Evolutionary conservation across 768 basidiomycete genomes (phyloP), one percentile per base, ranked within the genome.

Genomic region (Suillus cothurnatus): DNA sequence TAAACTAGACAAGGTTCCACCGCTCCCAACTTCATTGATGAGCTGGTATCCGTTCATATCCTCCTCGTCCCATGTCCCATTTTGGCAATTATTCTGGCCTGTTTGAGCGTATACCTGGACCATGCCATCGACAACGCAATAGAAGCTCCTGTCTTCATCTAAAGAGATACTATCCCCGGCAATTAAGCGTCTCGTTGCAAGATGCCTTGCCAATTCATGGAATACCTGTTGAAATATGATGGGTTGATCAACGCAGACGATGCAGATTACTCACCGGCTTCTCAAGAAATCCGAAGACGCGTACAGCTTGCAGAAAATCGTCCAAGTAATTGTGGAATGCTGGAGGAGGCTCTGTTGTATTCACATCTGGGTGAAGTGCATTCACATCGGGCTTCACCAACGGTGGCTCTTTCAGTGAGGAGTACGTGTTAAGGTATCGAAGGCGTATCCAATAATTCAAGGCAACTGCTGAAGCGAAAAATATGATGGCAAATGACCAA

Each of bases 61-160:
- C 71, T 93, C 92, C 62, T 89, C 87, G 45, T 93, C 93, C 88
- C 90, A 93, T 15, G 85, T 78, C 49, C 85, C 86, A 62, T 84
- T 84, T 61, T 78, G 81, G 36, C 82, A 81, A 14, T 79, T 72
- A 15, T 79, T 78, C 67, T 85, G 83, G 6, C 86, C 88, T 0
- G 89, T 88, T 65, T 87, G 86, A 19, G 93, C 93, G 74, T 86
- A 97, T 14, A 99, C 94, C 72, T 99, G 94, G 17, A 97, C 97
- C 66, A 86, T 91, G n/a, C 97, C 97, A 75, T 99, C 97, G 38
- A 99, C 91, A 39, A 99, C 97, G 74, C 95, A 98, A 77, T 98
- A 99, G 78, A 99, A 99, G 68, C 90, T 95, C 71, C 94, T 94
- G 79, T 98, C 93, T 72, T 92, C 86, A 69, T 95, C 92, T 4